These are phyloP conservation scores for Amanita subjunquillea DNA, from an alignment of 768 basidiomycete genomes.

Conservation along the genomic window DNA sequence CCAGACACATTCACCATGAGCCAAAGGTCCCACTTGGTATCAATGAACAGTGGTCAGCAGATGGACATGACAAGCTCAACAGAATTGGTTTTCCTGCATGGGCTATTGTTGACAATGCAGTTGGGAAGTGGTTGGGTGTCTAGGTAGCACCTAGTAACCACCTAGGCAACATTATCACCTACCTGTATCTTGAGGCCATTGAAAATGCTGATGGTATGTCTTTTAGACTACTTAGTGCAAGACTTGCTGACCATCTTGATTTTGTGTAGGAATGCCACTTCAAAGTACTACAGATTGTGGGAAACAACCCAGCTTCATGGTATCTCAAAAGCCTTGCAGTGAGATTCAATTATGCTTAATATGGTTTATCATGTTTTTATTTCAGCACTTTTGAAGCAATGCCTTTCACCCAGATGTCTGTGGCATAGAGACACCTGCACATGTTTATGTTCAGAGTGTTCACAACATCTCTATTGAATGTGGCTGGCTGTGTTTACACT, in stretches of 20 bases:
- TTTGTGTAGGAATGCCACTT: slow-evolving; percentile 18
- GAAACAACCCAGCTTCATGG: slow-evolving; percentile 18
- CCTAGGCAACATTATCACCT: slow-evolving; percentile 13
- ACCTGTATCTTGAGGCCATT: slow-evolving; percentile 16
- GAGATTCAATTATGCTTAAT: background rate
- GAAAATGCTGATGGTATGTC: slow-evolving; percentile 14
- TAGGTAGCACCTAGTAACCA: slow-evolving; percentile 24
- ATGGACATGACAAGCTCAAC: slow-evolving; percentile 25
- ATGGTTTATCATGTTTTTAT: background rate
- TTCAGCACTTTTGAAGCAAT: background rate
- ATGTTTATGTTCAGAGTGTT: slow-evolving; percentile 16
- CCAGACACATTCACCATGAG: slow-evolving; percentile 14
- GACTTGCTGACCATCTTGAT: background rate
- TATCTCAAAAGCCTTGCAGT: slow-evolving; percentile 19
- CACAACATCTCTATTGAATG: slow-evolving; percentile 21
- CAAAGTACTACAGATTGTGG: slow-evolving; percentile 23
- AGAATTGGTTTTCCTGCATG: slow-evolving; percentile 21
- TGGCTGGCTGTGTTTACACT: slow-evolving; percentile 16
- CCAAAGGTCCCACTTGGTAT: slow-evolving; percentile 14
- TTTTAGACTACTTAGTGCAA: background rate
- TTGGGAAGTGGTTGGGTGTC: slow-evolving; percentile 17
- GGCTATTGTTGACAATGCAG: slow-evolving; percentile 17
- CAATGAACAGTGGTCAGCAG: slow-evolving; percentile 21
- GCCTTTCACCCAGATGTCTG: background rate
- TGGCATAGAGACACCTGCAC: slow-evolving; percentile 11